These are phyloP conservation scores for Ophiostoma himal-ulmi DNA, from an alignment of 2,329 filamentous ascomycete genomes.

Conservation along the genomic window DNA sequence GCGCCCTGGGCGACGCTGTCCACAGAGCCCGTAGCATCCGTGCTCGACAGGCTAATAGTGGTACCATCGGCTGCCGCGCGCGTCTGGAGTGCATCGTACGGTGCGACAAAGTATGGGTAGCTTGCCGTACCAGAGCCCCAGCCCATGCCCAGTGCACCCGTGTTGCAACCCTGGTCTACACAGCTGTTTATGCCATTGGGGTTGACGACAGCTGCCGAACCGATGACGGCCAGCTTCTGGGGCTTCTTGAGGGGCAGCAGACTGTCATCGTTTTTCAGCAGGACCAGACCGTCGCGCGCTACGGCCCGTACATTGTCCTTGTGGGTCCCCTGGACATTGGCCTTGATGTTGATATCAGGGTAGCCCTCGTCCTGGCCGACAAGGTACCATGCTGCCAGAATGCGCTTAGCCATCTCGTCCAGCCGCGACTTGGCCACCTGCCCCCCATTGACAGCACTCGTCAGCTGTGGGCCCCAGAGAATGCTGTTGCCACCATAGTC, in stretches of 20 bases:
- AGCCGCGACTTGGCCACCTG: conserved; percentile 54
- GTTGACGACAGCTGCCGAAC: conserved; percentile 56
- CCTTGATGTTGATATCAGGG: conserved; percentile 50
- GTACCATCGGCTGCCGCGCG: conserved; percentile 49
- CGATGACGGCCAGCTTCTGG: conserved; percentile 53
- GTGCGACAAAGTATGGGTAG: conserved; percentile 61
- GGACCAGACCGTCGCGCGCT: conserved; percentile 52
- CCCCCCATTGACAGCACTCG: conserved; percentile 50
- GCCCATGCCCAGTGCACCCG: conserved; percentile 61
- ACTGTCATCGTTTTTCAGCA: conserved; percentile 60
- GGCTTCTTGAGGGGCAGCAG: conserved; percentile 53
- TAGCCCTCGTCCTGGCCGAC: conserved; percentile 46
- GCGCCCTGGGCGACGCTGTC: conserved; percentile 40
- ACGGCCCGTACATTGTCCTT: conserved; percentile 56
- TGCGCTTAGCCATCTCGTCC: conserved; percentile 61
- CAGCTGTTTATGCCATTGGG: conserved; percentile 59
- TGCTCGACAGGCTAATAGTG: conserved; percentile 49
- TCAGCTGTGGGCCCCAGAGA: conserved; percentile 52
- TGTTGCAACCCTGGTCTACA: conserved; percentile 54
- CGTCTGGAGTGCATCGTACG: conserved; percentile 58
- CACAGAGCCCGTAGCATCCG: conserved; percentile 43
- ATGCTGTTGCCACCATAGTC: conserved; percentile 48
- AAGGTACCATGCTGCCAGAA: conserved; percentile 58
- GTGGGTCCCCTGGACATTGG: conserved; percentile 47
- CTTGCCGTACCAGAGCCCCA: conserved; percentile 59